These are phyloP conservation scores for Kokia cookei DNA, from an alignment of 441 rosid genomes.

Conservation along the genomic window DNA sequence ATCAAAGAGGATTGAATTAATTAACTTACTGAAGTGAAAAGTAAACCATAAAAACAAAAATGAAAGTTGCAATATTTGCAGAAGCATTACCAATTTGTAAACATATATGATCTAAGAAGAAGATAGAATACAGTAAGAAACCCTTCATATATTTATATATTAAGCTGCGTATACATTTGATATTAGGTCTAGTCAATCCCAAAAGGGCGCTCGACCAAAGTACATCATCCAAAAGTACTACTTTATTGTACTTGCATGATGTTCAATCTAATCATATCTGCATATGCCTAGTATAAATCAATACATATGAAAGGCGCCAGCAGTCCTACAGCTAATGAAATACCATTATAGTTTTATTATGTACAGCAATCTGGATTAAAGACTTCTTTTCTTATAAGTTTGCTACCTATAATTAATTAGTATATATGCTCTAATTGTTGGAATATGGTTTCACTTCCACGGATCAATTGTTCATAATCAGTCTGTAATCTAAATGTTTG, in stretches of 20 bases:
- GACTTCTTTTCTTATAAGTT: constrained; percentile 16
- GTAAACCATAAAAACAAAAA: not conserved
- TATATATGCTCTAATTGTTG: constrained; percentile 22
- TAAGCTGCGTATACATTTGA: constrained; percentile 17
- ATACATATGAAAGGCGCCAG: constrained; percentile 15
- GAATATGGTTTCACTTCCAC: constrained; percentile 60
- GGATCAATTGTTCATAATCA: constrained; percentile 24
- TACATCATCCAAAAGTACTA: constrained; percentile 12
- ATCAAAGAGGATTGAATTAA: not conserved
- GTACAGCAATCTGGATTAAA: constrained; percentile 37
- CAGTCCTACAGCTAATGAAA: constrained; percentile 14
- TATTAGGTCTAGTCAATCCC: constrained; percentile 28
- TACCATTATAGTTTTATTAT: constrained; percentile 43
- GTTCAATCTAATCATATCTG: constrained; percentile 8
- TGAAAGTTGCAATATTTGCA: not conserved
- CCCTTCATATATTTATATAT: constrained; percentile 6
- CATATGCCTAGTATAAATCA: not conserved
- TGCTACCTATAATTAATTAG: constrained; percentile 45
- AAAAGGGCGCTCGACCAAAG: constrained; percentile 26
- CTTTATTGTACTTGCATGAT: constrained; percentile 22
- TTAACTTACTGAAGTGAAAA: not conserved
- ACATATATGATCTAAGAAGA: not conserved
- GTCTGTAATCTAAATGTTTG: constrained; percentile 22
- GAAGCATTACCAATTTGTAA: not conserved
- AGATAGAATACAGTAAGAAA: constrained; percentile 13